Evolutionary conservation across 2,329 filamentous ascomycete species (phyloP).

Genomic region (Cytospora paraplurivora): DNA sequence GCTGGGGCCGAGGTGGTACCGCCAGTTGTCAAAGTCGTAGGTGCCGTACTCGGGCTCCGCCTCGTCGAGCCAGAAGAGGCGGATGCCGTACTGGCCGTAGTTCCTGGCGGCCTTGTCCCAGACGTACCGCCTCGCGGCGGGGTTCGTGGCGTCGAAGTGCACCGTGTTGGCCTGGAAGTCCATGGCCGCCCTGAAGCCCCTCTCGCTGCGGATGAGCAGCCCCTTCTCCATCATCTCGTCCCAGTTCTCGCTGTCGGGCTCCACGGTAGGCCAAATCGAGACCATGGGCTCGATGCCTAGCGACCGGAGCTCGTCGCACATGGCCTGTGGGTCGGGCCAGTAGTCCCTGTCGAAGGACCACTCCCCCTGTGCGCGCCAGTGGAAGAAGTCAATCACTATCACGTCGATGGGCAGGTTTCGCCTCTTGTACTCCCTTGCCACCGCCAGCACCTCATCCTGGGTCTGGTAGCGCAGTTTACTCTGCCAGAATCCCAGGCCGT

Average conservation of each 20-base stretch:
- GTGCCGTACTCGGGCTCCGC: constrained; percentile 66
- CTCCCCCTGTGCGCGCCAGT: constrained; percentile 68
- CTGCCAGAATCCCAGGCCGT: constrained; percentile 69
- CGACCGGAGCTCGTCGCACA: constrained; percentile 62
- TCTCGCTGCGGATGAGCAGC: constrained; percentile 60
- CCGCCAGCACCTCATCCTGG: constrained; percentile 62
- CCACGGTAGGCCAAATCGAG: constrained; percentile 69
- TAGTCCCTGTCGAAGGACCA: constrained; percentile 67
- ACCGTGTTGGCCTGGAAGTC: constrained; percentile 61
- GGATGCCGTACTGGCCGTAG: constrained; percentile 64
- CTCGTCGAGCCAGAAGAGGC: constrained; percentile 69
- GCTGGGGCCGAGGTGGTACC: constrained; percentile 59
- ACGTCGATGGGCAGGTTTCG: constrained; percentile 61
- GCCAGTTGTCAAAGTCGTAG: constrained; percentile 69
- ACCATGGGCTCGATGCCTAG: constrained; percentile 68
- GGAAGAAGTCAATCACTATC: constrained; percentile 70
- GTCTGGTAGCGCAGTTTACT: constrained; percentile 68
- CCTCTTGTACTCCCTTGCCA: constrained; percentile 61
- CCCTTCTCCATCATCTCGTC: constrained; percentile 63
- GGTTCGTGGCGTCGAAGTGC: constrained; percentile 66
- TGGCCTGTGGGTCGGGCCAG: constrained; percentile 66
- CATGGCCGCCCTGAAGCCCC: constrained; percentile 60
- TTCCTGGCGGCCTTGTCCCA: constrained; percentile 62
- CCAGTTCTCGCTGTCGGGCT: constrained; percentile 60
- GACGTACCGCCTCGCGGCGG: constrained; percentile 57